Evolutionary conservation across 768 basidiomycete species (phyloP), one percentile per base, ranked within the genome.

Genomic region (Coprinopsis marcescibilis): DNA sequence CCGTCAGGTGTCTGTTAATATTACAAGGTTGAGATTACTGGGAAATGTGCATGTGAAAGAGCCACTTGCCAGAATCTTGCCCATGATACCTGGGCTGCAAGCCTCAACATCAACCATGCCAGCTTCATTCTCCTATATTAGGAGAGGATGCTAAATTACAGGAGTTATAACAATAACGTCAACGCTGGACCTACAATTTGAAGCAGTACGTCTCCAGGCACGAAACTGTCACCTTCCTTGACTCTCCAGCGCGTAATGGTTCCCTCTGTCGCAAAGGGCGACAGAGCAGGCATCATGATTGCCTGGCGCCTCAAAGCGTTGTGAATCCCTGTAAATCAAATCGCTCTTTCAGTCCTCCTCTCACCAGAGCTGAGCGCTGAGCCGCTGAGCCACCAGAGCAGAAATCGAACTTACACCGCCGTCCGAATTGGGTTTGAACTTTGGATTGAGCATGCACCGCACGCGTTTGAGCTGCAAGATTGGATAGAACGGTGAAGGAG

Each of bases 81-180:
- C 94, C 60, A 99, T 67, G 13, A 98, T 66, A 53, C 96, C 96
- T 57, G 98, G 94, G 24, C 97, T 95, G 66, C 94, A 94, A 12
- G 96, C 93, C 67, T 99, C 96, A 5, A 99, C 95, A 63, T 99
- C 96, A 59, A 98, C 96, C 2, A 92, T 94, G 13, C 95, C 89
- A 65, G 91, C 91, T 74, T 92, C 89, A 34, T 89, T 92, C 75
- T 92, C 89, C 89, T 92, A 65, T 48, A 15, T 14, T 12, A 3
- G 29, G 11, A 39, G n/a, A 32, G 13, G 17, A 40, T 10, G 4
- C 25, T 19, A 8, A 6, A 40, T 40, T 23, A n/a, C n/a, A n/a
- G n/a, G 32, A 6, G 13, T 14, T 21, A n/a, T 21, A 11, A 12
- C 10, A 21, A 32, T 12, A 19, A 7, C 19, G 26, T 20, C 17